These are phyloP conservation scores for Coemansia erecta DNA, from an alignment of 192 early-diverging fungal species.

Conservation along the genomic window DNA sequence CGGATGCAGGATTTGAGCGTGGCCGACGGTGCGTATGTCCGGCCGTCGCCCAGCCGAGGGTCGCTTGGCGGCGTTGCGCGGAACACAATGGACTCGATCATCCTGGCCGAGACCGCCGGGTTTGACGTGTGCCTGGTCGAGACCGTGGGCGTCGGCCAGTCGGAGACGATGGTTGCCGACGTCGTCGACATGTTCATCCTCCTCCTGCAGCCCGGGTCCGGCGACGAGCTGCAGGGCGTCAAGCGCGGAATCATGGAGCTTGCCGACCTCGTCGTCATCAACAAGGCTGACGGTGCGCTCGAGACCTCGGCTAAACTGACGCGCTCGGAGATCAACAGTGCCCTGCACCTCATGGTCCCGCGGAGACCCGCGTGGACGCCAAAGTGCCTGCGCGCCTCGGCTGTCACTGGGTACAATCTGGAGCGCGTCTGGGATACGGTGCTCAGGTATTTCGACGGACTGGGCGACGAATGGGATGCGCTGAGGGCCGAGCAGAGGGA, in stretches of 20 bases:
- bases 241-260: slow-evolving; percentile 88
- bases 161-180: slow-evolving; percentile 81
- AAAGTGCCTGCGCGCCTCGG: slow-evolving; percentile 38
- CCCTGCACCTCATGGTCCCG: slow-evolving; percentile 36
- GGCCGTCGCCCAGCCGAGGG: slow-evolving; percentile 75
- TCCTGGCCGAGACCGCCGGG: slow-evolving; percentile 76
- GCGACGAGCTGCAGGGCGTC: slow-evolving; percentile 87
- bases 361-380: slow-evolving; percentile 27
- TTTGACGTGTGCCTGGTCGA: slow-evolving; percentile 80
- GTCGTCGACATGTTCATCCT: slow-evolving; percentile 87
- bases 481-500: slow-evolving; percentile 30
- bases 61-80: slow-evolving; percentile 76
- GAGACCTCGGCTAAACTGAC: slow-evolving; percentile 63
- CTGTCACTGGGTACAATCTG: slow-evolving; percentile 31
- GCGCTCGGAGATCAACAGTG: slow-evolving; percentile 54
- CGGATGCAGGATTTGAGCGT: slow-evolving; percentile 75
- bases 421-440: slow-evolving; percentile 39
- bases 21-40: slow-evolving; percentile 63
- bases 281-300: slow-evolving; percentile 75
- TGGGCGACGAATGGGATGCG: slow-evolving; percentile 31
- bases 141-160: slow-evolving; percentile 86
- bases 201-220: slow-evolving; percentile 74
- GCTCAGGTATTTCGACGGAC: slow-evolving; percentile 16
- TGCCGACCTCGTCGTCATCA: slow-evolving; percentile 77
- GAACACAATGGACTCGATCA: slow-evolving; percentile 77